These are phyloP conservation scores for Cenococcum geophilum DNA, from an alignment of 495 filamentous ascomycete species.

Conservation along the genomic window DNA sequence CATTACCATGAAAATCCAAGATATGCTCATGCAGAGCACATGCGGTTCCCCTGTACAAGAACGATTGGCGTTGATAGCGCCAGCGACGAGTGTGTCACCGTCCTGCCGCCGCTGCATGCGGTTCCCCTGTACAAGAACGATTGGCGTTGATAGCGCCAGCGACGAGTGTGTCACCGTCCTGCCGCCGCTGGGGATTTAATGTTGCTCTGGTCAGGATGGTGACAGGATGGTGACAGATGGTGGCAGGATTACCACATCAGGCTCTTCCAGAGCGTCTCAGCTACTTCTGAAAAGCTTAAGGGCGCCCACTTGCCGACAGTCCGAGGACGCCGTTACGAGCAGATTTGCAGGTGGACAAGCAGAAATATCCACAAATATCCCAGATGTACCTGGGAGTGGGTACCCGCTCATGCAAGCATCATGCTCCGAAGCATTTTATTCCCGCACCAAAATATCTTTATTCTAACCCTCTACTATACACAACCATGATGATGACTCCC, in stretches of 20 bases:
- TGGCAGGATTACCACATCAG: not conserved
- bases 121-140: not conserved
- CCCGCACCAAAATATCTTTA: not conserved
- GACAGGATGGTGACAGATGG: not conserved
- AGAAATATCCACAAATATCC: not conserved
- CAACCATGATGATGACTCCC: not conserved
- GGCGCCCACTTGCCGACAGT: not conserved
- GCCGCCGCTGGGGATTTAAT: too few species aligned
- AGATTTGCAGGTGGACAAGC: not conserved
- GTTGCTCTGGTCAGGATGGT: too few species aligned
- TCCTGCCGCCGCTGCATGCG: too few species aligned
- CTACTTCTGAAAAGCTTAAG: not conserved
- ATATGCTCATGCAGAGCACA: not conserved
- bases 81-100: too few species aligned
- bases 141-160: not conserved
- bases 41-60: not conserved
- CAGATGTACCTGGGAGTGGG: too few species aligned
- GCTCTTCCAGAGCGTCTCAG: not conserved
- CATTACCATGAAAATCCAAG: not conserved
- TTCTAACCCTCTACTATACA: not conserved
- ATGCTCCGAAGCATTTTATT: not conserved
- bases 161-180: too few species aligned
- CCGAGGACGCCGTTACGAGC: not conserved
- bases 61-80: not conserved
- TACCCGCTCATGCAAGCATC: not conserved